A percentile compares a stretch with the other conserved stretches of the same genome.
Evolutionary conservation across 2,329 filamentous ascomycete genomes (phyloP).

Genomic region (Phialophora tarda): DNA sequence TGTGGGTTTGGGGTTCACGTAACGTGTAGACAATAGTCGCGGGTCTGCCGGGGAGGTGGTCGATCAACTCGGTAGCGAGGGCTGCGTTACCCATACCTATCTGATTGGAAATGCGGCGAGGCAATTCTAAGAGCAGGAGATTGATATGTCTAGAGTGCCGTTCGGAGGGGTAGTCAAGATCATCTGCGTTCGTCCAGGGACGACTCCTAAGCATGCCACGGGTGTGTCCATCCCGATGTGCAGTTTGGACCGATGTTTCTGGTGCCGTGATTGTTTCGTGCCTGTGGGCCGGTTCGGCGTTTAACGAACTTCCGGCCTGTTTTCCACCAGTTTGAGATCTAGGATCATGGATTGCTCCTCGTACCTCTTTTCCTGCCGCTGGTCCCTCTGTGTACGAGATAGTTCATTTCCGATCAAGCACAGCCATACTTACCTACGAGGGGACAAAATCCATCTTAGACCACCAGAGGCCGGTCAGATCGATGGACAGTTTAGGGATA

Average conservation of each 20-base stretch:
- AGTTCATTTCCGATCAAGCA: no score
- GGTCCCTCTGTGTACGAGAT: no score
- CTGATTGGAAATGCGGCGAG: neutral
- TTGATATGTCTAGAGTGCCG: neutral
- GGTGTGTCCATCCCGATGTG: neutral
- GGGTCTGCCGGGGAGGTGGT: no score
- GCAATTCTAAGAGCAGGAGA: neutral
- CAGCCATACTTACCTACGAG: no score
- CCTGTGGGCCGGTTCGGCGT: neutral
- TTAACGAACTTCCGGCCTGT: no score
- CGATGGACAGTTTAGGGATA: no score
- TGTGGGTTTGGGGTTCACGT: neutral
- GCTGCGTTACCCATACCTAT: neutral
- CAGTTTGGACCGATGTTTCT: neutral
- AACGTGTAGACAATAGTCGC: neutral
- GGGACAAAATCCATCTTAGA: no score
- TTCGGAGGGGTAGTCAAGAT: neutral
- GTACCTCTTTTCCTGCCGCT: no score
- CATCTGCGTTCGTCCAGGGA: neutral
- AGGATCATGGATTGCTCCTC: no score
- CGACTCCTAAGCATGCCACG: neutral
- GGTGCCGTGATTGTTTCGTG: neutral
- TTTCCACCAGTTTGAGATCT: no score
- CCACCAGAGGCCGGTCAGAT: neutral
- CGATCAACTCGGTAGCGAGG: neutral